phyloP scores from a whole-genome alignment of 1,139 yeast species.

The Yamadazyma siamensis region DNA sequence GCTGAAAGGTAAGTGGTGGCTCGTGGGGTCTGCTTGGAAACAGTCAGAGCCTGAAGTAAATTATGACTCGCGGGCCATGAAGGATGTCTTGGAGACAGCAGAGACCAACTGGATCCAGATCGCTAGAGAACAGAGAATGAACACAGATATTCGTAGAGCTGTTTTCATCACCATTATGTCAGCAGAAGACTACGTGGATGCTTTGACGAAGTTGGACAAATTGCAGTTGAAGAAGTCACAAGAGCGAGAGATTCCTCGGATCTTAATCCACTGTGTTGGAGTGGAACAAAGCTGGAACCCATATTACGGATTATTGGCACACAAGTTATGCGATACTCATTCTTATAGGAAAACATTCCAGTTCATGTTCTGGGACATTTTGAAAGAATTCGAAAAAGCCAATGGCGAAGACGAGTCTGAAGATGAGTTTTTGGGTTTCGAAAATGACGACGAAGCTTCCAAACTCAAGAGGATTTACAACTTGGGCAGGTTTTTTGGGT shows the following conservation, averaged over 20 bases:
- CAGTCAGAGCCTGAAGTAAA: slow-evolving; percentile 40
- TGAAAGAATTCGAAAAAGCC: slow-evolving; percentile 63
- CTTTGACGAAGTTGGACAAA: slow-evolving; percentile 77
- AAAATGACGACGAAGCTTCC: slow-evolving; percentile 36
- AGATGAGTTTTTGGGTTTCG: slow-evolving; percentile 34
- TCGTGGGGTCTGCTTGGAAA: slow-evolving; percentile 96
- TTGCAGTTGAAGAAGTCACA: slow-evolving; percentile 77
- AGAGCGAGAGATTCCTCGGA: slow-evolving; percentile 82
- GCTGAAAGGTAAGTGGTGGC: slow-evolving; percentile 96
- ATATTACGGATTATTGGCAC: slow-evolving; percentile 79
- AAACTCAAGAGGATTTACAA: slow-evolving; percentile 62
- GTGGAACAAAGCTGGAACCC: slow-evolving; percentile 88
- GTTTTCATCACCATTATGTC: slow-evolving; percentile 93
- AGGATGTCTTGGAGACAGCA: slow-evolving; percentile 60
- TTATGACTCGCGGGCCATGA: slow-evolving; percentile 32
- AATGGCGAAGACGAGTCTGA: slow-evolving; percentile 40
- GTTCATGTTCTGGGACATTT: slow-evolving; percentile 83
- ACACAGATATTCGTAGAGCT: slow-evolving; percentile 91
- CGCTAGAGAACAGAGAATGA: slow-evolving; percentile 87
- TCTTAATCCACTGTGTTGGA: slow-evolving; percentile 79
- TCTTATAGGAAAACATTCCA: slow-evolving; percentile 80
- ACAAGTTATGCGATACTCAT: slow-evolving; percentile 68
- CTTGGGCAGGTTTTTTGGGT: slow-evolving; percentile 78
- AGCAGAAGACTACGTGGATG: slow-evolving; percentile 88
- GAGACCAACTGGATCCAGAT: slow-evolving; percentile 88